A percentile compares a stretch with the other conserved stretches of the same genome.
phyloP scores from a whole-genome alignment of 805 yeast species.

The Candida lessepsii region DNA sequence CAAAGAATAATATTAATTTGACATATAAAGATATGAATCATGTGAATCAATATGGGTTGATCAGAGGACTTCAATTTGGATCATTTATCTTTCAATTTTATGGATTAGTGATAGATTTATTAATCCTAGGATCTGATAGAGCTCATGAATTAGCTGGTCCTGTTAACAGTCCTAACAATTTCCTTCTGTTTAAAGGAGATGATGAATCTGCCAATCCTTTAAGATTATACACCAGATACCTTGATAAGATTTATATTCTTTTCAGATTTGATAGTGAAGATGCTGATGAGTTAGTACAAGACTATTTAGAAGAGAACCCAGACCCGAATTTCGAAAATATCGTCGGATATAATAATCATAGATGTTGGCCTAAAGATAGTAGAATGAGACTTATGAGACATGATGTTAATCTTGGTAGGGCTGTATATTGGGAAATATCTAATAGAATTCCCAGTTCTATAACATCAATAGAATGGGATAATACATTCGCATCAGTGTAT shows the following conservation, averaged over 20 bases:
- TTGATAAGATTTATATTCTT: constrained; percentile 78
- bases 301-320: constrained; percentile 78
- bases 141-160: constrained; percentile 88
- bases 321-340: constrained; percentile 89
- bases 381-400: constrained; percentile 88
- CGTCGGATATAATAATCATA: constrained; percentile 81
- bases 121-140: constrained; percentile 80
- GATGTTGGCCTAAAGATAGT: constrained; percentile 92
- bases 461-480: constrained; percentile 74
- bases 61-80: constrained; percentile 87
- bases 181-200: constrained; percentile 62
- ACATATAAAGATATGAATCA: constrained; percentile 95
- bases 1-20: constrained; percentile 80
- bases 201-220: constrained; percentile 74
- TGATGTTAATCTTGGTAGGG: constrained; percentile 90
- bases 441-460: constrained; percentile 77
- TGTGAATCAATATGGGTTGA: constrained; percentile 81
- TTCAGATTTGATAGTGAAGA: constrained; percentile 75
- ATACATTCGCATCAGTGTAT: constrained; percentile 81
- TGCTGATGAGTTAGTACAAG: constrained; percentile 70
- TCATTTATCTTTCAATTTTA: constrained; percentile 89
- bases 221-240: constrained; percentile 74
- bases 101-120: constrained; percentile 79
- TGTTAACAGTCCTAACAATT: constrained; percentile 67
- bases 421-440: constrained; percentile 86